phyloP scores from a whole-genome alignment of 768 basidiomycete genomes.

The Amanita pseudoporphyria region DNA sequence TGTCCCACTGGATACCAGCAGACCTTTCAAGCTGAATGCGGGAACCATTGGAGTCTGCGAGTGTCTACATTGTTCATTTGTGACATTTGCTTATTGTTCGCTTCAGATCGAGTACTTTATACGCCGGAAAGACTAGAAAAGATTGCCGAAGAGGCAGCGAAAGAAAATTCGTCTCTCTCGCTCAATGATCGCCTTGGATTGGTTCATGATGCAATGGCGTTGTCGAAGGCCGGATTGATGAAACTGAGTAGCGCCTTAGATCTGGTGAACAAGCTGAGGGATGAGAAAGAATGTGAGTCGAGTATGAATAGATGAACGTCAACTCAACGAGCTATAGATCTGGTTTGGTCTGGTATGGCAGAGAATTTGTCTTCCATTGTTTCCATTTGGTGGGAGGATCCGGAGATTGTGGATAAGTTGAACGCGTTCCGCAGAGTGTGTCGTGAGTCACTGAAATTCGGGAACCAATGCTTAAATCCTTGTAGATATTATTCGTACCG shows the following conservation, averaged over 20 bases:
- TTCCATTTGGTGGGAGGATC: conserved; percentile 80
- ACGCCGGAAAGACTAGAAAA: conserved; percentile 65
- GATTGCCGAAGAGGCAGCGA: conserved; percentile 76
- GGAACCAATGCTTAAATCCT: conserved; percentile 5
- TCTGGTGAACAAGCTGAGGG: conserved; percentile 55
- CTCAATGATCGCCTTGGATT: conserved; percentile 86
- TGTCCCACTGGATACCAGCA: conserved; percentile 64
- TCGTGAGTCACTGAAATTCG: conserved; percentile 1
- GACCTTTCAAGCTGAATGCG: conserved; percentile 84
- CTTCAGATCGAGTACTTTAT: conserved; percentile 77
- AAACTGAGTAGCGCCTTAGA: conserved; percentile 70
- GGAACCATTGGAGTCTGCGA: conserved; percentile 83
- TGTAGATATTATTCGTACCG: conserved; percentile 58
- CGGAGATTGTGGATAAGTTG: conserved; percentile 38
- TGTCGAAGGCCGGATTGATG: conserved; percentile 74
- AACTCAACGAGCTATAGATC: conserved; percentile 31
- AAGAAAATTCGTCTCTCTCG: conserved; percentile 52
- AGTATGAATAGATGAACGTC: no score
- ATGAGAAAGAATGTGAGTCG: conserved; percentile 69
- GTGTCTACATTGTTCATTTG: conserved; percentile 19
- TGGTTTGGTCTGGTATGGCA: conserved; percentile 73
- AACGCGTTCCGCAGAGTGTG: conserved; percentile 53
- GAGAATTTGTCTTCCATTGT: conserved; percentile 43
- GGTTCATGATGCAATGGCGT: conserved; percentile 70
- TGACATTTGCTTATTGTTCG: conserved; percentile 2